phyloP scores from a whole-genome alignment of 1,284 basidiomycete genomes.

The Irpex rosettiformis region DNA sequence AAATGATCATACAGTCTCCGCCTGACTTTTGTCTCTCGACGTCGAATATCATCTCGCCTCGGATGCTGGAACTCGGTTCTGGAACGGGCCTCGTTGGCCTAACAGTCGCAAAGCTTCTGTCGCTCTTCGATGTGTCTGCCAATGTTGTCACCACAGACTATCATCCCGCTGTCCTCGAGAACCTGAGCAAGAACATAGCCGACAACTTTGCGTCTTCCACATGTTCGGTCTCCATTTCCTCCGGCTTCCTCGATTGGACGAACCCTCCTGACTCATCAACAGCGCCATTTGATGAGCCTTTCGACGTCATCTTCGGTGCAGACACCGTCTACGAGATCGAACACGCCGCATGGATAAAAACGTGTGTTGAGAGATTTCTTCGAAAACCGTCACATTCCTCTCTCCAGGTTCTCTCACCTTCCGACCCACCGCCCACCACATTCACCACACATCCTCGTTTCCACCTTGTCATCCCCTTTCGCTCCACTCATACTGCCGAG shows the following conservation, averaged over 20 bases:
- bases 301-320: constrained; percentile 71
- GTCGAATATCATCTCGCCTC: constrained; percentile 26
- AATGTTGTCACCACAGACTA: constrained; percentile 78
- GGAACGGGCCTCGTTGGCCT: constrained; percentile 86
- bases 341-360: constrained; percentile 66
- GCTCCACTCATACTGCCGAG: constrained; percentile 61
- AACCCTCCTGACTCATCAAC: constrained; percentile 11
- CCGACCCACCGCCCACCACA: background rate
- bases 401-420: background rate
- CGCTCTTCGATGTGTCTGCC: constrained; percentile 20
- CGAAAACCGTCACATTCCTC: constrained; percentile 32
- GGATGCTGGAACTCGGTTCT: constrained; percentile 82
- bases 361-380: constrained; percentile 53
- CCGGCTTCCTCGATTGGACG: constrained; percentile 66
- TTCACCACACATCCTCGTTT: constrained; percentile 37
- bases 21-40: constrained; percentile 42
- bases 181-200: constrained; percentile 66
- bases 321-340: constrained; percentile 74
- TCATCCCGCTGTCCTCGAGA: constrained; percentile 70
- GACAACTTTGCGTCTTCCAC: constrained; percentile 45
- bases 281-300: constrained; percentile 37
- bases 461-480: constrained; percentile 74
- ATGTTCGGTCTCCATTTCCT: constrained; percentile 26
- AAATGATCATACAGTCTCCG: constrained; percentile 68
- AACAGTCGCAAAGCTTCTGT: constrained; percentile 51